These are phyloP conservation scores for Steccherinum ochraceum DNA, from an alignment of 768 basidiomycete species.

Conservation along the genomic window DNA sequence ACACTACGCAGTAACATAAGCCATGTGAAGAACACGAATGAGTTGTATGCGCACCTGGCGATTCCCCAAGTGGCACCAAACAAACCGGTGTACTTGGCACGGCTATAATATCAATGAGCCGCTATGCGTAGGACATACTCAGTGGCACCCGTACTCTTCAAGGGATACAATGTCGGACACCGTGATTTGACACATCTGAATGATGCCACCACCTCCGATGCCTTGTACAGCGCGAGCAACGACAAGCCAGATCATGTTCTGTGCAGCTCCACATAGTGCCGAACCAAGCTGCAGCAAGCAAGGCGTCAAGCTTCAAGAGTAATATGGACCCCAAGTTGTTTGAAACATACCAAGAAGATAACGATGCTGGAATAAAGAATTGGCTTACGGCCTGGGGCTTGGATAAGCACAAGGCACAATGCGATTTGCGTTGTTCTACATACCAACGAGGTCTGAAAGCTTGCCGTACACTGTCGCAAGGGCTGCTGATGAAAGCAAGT, in stretches of 20 bases:
- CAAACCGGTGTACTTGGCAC: slow-evolving; percentile 72
- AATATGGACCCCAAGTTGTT: too few species aligned
- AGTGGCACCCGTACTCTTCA: slow-evolving; percentile 50
- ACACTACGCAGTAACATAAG: too few species aligned
- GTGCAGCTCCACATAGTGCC: slow-evolving; percentile 76
- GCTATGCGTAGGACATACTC: not conserved
- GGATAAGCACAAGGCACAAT: too few species aligned
- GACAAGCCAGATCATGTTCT: slow-evolving; percentile 74
- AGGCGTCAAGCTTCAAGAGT: too few species aligned
- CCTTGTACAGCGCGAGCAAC: slow-evolving; percentile 76
- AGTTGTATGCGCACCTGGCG: slow-evolving; percentile 38
- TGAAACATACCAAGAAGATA: slow-evolving; percentile 55
- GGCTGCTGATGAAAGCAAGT: slow-evolving; percentile 62
- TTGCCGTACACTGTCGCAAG: slow-evolving; percentile 76
- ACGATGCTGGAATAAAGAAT: slow-evolving; percentile 60
- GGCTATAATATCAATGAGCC: slow-evolving; percentile 30
- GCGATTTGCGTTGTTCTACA: not conserved
- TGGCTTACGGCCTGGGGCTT: slow-evolving; percentile 53
- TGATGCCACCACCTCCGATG: slow-evolving; percentile 75
- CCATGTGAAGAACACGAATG: too few species aligned
- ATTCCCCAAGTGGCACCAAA: slow-evolving; percentile 80
- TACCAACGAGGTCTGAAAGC: slow-evolving; percentile 53
- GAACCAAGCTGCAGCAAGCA: slow-evolving; percentile 58
- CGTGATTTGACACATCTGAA: slow-evolving; percentile 71
- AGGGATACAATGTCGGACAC: slow-evolving; percentile 81